Conservation (phyloP, 306 rosid species). For the Gastrolobium bilobum region DNA sequence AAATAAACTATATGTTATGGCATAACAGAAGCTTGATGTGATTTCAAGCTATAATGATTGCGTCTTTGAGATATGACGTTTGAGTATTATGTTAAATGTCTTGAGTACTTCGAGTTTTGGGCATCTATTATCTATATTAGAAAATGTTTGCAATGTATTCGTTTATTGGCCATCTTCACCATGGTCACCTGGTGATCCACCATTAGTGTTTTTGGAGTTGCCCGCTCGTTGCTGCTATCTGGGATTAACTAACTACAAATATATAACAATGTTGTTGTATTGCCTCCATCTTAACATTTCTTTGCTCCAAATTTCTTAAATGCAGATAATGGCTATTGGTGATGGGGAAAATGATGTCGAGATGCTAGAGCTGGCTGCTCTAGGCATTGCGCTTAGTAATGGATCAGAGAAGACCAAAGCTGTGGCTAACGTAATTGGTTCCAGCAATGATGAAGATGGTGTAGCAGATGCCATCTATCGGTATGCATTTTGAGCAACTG, state of each 20-base stretch:
- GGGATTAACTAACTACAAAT: no score
- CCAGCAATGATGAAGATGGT: conserved; percentile 93
- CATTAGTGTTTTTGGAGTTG: no score
- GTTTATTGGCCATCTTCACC: not conserved
- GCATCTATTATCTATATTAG: not conserved
- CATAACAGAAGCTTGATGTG: not conserved
- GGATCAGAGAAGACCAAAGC: conserved; percentile 89
- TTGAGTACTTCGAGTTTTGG: not conserved
- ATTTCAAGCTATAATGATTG: conserved; percentile 4
- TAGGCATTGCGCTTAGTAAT: conserved; percentile 86
- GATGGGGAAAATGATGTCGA: conserved; percentile 96
- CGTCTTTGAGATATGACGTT: conserved; percentile 4
- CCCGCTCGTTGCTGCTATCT: no score
- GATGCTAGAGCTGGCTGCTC: conserved; percentile 92
- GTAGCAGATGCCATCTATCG: conserved; percentile 93
- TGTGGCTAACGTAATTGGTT: conserved; percentile 80
- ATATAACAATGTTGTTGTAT: not conserved
- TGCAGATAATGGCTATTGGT: conserved; percentile 95
- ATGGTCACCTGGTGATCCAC: no score
- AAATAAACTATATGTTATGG: conserved; percentile 12
- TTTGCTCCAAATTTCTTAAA: conserved; percentile 9
- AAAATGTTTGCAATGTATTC: not conserved
- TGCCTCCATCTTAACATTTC: conserved; percentile 15
- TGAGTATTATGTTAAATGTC: not conserved
- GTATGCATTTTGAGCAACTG: conserved; percentile 72